These are phyloP conservation scores for Aspergillus spinulosporus DNA, from an alignment of 2,329 filamentous ascomycete species.

Conservation along the genomic window DNA sequence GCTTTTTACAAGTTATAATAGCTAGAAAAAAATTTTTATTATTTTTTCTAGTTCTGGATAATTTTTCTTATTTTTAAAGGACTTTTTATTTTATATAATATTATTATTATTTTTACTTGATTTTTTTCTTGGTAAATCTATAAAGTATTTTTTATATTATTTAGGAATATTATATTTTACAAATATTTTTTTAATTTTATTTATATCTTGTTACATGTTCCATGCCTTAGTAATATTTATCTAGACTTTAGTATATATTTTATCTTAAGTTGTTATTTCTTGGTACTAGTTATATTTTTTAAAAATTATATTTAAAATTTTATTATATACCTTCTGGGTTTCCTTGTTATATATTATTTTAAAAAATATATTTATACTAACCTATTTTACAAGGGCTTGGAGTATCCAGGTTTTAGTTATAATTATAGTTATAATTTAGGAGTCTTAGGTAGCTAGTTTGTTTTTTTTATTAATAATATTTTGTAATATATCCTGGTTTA, in stretches of 20 bases:
- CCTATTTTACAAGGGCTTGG: neutral
- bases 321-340: neutral
- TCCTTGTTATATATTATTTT: neutral
- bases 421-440: too few species aligned
- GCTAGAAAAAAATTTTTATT: too few species aligned
- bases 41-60: too few species aligned
- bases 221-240: neutral
- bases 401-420: too few species aligned
- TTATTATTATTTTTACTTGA: neutral
- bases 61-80: too few species aligned
- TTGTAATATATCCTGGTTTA: too few species aligned
- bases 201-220: neutral
- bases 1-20: too few species aligned
- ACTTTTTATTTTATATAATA: neutral
- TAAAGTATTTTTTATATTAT: neutral
- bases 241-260: neutral
- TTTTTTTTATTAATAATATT: too few species aligned
- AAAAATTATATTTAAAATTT: neutral
- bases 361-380: too few species aligned
- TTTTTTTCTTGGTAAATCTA: neutral
- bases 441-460: too few species aligned
- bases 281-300: neutral
- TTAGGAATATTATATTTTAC: neutral
- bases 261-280: neutral
- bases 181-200: too few species aligned